These are phyloP conservation scores for Coemansia sp. DNA, from an alignment of 192 early-diverging fungal species.

Conservation along the genomic window DNA sequence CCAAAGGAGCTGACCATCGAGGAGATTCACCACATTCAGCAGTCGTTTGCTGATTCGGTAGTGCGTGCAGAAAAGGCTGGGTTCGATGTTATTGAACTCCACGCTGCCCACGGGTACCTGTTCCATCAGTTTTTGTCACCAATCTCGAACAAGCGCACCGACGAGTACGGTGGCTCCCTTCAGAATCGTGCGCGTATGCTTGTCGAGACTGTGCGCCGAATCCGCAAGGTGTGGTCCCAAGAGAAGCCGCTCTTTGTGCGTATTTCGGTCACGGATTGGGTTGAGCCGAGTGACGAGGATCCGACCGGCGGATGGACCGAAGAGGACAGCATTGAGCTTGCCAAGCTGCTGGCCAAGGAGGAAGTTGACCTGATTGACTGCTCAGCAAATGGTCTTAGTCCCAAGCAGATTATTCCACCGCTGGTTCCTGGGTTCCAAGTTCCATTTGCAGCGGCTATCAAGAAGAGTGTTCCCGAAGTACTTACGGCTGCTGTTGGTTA, in stretches of 20 bases:
- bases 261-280: slow-evolving; percentile 74
- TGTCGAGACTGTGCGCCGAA: slow-evolving; percentile 62
- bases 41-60: slow-evolving; percentile 66
- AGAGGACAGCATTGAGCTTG: slow-evolving; percentile 64
- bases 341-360: too few relatives aligned
- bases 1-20: slow-evolving; percentile 60
- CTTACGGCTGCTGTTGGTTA: slow-evolving; percentile 66
- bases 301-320: slow-evolving; percentile 65
- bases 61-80: slow-evolving; percentile 7
- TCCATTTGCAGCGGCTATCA: slow-evolving; percentile 65
- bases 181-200: slow-evolving; percentile 83
- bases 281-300: slow-evolving; percentile 38
- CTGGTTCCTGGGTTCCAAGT: slow-evolving; percentile 64
- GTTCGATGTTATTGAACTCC: slow-evolving; percentile 88
- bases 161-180: slow-evolving; percentile 87
- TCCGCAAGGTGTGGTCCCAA: slow-evolving; percentile 72
- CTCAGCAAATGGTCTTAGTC: slow-evolving; percentile 64
- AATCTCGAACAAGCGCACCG: slow-evolving; percentile 13
- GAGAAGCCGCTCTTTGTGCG: slow-evolving; percentile 85
- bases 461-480: slow-evolving; percentile 58
- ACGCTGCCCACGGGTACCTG: slow-evolving; percentile 90
- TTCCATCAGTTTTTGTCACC: slow-evolving; percentile 78
- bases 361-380: too few relatives aligned
- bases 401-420: slow-evolving; percentile 52
- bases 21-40: slow-evolving; percentile 65